These are phyloP conservation scores for Globisporangium perplexum DNA, from an alignment of 352 stramenopile genomes.

Conservation along the genomic window DNA sequence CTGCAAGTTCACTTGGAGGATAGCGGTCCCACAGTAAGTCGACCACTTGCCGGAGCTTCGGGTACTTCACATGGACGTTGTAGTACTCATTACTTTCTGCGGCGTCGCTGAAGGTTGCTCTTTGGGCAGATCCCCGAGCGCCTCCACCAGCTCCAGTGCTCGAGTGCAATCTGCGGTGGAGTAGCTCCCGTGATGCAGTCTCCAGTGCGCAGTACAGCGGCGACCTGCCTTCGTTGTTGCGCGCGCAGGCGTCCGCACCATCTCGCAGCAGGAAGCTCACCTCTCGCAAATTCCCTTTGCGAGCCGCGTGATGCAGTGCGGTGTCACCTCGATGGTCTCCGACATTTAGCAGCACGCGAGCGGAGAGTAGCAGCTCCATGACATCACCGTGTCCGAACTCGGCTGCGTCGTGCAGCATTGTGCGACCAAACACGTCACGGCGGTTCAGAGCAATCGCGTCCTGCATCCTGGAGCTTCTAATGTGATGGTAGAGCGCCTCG, in stretches of 20 bases:
- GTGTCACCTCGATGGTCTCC: constrained; percentile 42
- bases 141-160: not conserved
- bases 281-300: constrained; percentile 36
- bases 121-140: not conserved
- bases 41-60: constrained; percentile 55
- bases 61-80: constrained; percentile 27
- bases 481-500: constrained; percentile 46
- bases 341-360: constrained; percentile 33
- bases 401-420: constrained; percentile 60
- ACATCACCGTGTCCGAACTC: constrained; percentile 45
- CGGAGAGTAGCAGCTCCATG: constrained; percentile 44
- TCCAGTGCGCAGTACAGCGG: constrained; percentile 48
- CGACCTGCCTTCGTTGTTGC: constrained; percentile 48
- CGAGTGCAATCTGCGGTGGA: not conserved
- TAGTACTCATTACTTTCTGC: constrained; percentile 32
- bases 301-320: constrained; percentile 49
- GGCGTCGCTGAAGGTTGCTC: not conserved
- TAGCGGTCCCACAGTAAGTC: constrained; percentile 61
- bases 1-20: constrained; percentile 18
- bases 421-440: constrained; percentile 41
- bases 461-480: constrained; percentile 21
- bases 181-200: constrained; percentile 22
- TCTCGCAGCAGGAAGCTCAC: constrained; percentile 47
- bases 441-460: constrained; percentile 48
- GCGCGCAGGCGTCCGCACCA: constrained; percentile 24